Conservation (phyloP, 2,329 filamentous ascomycete species). For the Microcera coccophila region DNA sequence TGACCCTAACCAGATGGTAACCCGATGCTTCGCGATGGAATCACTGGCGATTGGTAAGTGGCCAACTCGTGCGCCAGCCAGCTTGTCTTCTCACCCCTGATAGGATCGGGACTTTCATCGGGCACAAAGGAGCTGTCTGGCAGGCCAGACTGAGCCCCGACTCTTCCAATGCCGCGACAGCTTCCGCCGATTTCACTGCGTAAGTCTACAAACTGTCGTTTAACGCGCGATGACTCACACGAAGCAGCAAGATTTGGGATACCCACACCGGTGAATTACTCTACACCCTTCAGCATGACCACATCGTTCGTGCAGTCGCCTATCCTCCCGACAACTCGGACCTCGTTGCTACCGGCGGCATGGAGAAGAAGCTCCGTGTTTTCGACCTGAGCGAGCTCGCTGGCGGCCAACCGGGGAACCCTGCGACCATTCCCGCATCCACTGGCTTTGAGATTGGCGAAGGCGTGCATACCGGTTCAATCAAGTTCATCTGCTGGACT, state of each 20-base stretch:
- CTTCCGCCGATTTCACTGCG: constrained; percentile 94
- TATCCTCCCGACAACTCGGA: constrained; percentile 78
- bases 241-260: constrained; percentile 84
- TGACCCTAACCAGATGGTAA: constrained; percentile 70
- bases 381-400: constrained; percentile 73
- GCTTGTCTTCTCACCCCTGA: constrained; percentile 30
- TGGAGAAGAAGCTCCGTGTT: constrained; percentile 93
- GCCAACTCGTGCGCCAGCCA: neutral
- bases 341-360: constrained; percentile 88
- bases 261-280: constrained; percentile 89
- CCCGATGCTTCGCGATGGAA: constrained; percentile 93
- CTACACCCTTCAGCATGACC: constrained; percentile 82
- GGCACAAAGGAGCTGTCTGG: constrained; percentile 98
- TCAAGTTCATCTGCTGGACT: constrained; percentile 96
- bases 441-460: constrained; percentile 81
- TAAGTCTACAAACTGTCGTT: constrained; percentile 41
- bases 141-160: constrained; percentile 88
- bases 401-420: constrained; percentile 35
- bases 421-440: constrained; percentile 53
- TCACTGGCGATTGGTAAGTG: constrained; percentile 84
- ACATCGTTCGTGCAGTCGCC: constrained; percentile 91
- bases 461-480: constrained; percentile 77
- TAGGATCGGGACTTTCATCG: constrained; percentile 97
- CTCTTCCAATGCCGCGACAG: constrained; percentile 83
- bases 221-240: constrained; percentile 26